A percentile compares a stretch with the other conserved stretches of the same genome.
Conservation (phyloP, 2,329 filamentous ascomycete genomes). For the Talaromyces sp. region DNA sequence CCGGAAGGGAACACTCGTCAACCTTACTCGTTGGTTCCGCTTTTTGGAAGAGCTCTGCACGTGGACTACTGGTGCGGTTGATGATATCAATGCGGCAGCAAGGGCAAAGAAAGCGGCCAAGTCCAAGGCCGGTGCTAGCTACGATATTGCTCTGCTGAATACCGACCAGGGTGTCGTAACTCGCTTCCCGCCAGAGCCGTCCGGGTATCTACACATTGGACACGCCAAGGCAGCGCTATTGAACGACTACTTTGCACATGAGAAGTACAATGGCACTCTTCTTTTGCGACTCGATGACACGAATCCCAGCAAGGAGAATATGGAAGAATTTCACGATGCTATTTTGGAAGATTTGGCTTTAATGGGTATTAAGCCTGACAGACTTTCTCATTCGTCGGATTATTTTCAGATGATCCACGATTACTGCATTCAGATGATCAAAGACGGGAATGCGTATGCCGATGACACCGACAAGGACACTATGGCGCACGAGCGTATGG, state of each 20-base stretch:
- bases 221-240: slow-evolving; percentile 91
- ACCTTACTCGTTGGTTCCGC: slow-evolving; percentile 80
- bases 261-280: slow-evolving; percentile 85
- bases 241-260: slow-evolving; percentile 95
- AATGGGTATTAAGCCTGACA: slow-evolving; percentile 87
- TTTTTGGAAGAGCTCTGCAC: slow-evolving; percentile 79
- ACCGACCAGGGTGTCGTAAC: slow-evolving; percentile 86
- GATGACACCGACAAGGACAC: slow-evolving; percentile 89
- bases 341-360: slow-evolving; percentile 88
- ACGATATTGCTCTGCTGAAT: slow-evolving; percentile 81
- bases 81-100: slow-evolving; percentile 63
- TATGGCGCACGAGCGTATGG: slow-evolving; percentile 79
- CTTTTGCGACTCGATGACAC: slow-evolving; percentile 94
- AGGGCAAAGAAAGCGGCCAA: slow-evolving; percentile 65
- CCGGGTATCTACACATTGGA: slow-evolving; percentile 90
- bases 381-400: slow-evolving; percentile 85
- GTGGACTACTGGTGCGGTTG: slow-evolving; percentile 67
- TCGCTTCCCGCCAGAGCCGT: slow-evolving; percentile 90
- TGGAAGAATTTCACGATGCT: slow-evolving; percentile 84
- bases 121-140: slow-evolving; percentile 76
- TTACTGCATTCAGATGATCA: slow-evolving; percentile 77
- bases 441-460: slow-evolving; percentile 82
- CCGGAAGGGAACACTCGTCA: slow-evolving; percentile 70
- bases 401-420: slow-evolving; percentile 93
- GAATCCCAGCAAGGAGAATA: slow-evolving; percentile 91